Evolutionary conservation across 179 eudicot genomes (phyloP).

Genomic region (Gypsophila paniculata): DNA sequence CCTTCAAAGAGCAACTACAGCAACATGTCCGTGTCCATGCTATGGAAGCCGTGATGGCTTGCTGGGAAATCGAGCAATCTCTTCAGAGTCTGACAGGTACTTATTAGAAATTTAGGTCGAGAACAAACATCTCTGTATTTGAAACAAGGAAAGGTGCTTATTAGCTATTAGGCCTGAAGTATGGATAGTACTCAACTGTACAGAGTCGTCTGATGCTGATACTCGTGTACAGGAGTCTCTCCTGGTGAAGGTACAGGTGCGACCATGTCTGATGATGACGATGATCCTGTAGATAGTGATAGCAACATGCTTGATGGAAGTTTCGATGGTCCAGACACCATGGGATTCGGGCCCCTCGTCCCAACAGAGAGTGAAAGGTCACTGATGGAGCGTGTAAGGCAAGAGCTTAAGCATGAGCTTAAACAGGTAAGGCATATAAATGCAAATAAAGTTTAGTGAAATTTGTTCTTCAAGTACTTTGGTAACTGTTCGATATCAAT

Average conservation of each 20-base stretch:
- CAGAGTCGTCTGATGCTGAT: constrained; percentile 7
- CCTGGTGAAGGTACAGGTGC: constrained; percentile 81
- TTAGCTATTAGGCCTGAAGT: not conserved
- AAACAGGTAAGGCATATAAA: constrained; percentile 49
- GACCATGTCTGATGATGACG: constrained; percentile 81
- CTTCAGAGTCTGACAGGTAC: constrained; percentile 93
- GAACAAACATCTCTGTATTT: not conserved
- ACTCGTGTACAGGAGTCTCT: constrained; percentile 46
- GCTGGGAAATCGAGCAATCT: constrained; percentile 99
- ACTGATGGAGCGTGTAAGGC: constrained; percentile 79
- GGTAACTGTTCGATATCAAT: constrained; percentile 7
- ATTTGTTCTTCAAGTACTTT: not conserved
- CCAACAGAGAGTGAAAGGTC: constrained; percentile 73
- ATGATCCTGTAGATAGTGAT: constrained; percentile 57
- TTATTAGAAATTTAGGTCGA: not conserved
- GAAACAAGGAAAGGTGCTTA: not conserved
- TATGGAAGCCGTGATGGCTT: constrained; percentile 99
- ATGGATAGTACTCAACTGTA: too few relatives aligned
- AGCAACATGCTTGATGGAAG: constrained; percentile 51
- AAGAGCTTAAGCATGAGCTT: constrained; percentile 70
- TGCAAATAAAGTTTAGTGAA: not conserved
- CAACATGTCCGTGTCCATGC: constrained; percentile 99
- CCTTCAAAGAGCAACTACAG: constrained; percentile 91
- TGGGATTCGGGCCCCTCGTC: constrained; percentile 72
- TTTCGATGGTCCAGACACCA: constrained; percentile 50